phyloP scores from a whole-genome alignment of 2,329 filamentous ascomycete genomes.

The Claviceps purpurea region DNA sequence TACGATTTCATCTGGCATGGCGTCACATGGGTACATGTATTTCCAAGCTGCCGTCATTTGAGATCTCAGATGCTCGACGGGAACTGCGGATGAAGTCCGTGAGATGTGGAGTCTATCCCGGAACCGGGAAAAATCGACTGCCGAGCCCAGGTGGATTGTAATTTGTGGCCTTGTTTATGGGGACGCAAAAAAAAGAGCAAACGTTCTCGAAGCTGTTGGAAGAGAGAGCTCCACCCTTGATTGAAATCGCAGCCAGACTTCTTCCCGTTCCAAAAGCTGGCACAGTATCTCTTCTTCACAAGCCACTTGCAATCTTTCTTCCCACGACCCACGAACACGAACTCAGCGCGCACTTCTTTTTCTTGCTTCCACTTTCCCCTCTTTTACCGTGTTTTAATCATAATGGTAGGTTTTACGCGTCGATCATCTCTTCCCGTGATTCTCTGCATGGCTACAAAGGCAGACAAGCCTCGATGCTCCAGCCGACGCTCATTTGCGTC shows the following conservation, averaged over 20 bases:
- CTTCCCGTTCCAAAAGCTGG: neutral
- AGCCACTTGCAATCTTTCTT: neutral
- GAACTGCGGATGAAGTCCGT: no score
- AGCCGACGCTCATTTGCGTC: neutral
- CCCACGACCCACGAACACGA: neutral
- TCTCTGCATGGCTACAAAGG: neutral
- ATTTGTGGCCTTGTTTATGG: neutral
- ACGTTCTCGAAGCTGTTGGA: slow-evolving; percentile 28
- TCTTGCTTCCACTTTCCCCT: neutral
- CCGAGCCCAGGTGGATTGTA: slow-evolving; percentile 12
- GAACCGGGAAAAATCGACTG: slow-evolving; percentile 21
- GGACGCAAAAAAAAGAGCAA: slow-evolving; percentile 14
- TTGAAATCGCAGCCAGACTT: neutral
- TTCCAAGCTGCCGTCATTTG: no score
- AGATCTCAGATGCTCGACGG: no score
- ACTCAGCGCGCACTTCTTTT: neutral
- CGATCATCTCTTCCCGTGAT: neutral
- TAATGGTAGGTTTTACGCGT: slow-evolving; percentile 14
- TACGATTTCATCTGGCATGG: no score
- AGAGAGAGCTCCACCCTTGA: slow-evolving; percentile 19
- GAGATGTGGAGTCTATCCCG: slow-evolving; percentile 8
- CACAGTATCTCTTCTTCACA: neutral
- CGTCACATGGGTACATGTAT: no score
- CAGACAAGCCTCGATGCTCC: neutral
- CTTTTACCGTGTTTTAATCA: slow-evolving; percentile 9